Conservation (phyloP, 345 rosid species). For the Eutrema japonicum region DNA sequence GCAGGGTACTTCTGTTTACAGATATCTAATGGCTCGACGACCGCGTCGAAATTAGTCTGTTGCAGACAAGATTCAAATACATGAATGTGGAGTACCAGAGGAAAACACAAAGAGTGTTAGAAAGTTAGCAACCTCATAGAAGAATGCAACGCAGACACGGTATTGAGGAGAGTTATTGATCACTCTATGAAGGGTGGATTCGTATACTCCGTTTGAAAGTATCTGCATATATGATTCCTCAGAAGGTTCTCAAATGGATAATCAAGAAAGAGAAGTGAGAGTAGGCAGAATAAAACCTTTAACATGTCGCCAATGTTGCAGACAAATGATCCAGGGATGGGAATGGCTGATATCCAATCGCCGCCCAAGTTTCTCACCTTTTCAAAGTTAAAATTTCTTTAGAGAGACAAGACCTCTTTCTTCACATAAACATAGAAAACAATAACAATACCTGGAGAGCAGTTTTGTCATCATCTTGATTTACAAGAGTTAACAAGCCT, state of each 20-base stretch:
- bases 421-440: constrained; percentile 1
- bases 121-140: constrained; percentile 67
- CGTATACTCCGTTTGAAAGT: constrained; percentile 77
- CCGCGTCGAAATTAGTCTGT: constrained; percentile 74
- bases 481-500: constrained; percentile 80
- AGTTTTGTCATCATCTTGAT: constrained; percentile 81
- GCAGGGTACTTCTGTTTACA: constrained; percentile 49
- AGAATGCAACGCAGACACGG: constrained; percentile 71
- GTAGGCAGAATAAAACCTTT: constrained; percentile 52
- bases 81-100: background rate
- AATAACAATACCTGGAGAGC: constrained; percentile 68
- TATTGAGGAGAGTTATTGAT: constrained; percentile 62
- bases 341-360: constrained; percentile 90
- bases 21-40: constrained; percentile 71
- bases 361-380: constrained; percentile 81
- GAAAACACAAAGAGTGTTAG: background rate
- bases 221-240: constrained; percentile 53
- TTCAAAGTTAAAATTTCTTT: constrained; percentile 15
- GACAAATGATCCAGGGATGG: constrained; percentile 77
- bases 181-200: constrained; percentile 79
- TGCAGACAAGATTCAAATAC: constrained; percentile 19
- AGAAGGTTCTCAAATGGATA: background rate
- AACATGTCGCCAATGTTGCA: constrained; percentile 97
- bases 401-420: background rate
- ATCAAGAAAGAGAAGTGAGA: constrained; percentile 16